These are phyloP conservation scores for Aphanomyces stellatus DNA, from an alignment of 352 stramenopile species.

Conservation along the genomic window DNA sequence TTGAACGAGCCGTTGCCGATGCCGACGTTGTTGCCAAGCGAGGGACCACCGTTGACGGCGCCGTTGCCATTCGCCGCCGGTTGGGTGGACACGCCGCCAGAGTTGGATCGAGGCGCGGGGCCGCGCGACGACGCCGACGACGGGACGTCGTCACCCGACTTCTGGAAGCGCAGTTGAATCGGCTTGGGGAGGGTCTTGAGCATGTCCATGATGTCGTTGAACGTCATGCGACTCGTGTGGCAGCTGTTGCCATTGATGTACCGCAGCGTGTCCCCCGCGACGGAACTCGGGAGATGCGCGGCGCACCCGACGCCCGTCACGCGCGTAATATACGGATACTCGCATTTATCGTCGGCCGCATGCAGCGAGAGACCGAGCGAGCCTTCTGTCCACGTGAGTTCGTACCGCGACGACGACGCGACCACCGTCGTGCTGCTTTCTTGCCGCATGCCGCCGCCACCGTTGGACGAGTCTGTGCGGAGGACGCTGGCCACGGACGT, in stretches of 20 bases:
- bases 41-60: neutral
- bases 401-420: slow-evolving; percentile 31
- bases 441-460: neutral
- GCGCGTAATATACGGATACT: slow-evolving; percentile 83
- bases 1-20: slow-evolving; percentile 17
- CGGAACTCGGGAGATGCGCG: slow-evolving; percentile 62
- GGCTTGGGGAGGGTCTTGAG: slow-evolving; percentile 84
- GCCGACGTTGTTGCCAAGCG: slow-evolving; percentile 13
- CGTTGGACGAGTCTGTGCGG: too few relatives aligned
- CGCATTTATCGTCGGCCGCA: slow-evolving; percentile 51
- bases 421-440: neutral
- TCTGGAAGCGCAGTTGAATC: slow-evolving; percentile 68
- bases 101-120: slow-evolving; percentile 11
- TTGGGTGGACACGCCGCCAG: slow-evolving; percentile 9
- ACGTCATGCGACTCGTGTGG: slow-evolving; percentile 69
- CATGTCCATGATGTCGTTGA: slow-evolving; percentile 82
- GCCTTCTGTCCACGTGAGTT: slow-evolving; percentile 73
- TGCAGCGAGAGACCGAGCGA: slow-evolving; percentile 68
- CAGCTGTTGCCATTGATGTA: slow-evolving; percentile 75
- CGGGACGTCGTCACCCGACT: slow-evolving; percentile 31
- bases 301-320: slow-evolving; percentile 75
- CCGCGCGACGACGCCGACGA: slow-evolving; percentile 14
- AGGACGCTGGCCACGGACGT: neutral
- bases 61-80: neutral
- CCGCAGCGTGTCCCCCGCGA: slow-evolving; percentile 66